These are phyloP conservation scores for Penicillium mononematosum DNA, from an alignment of 495 filamentous ascomycete species.

Conservation along the genomic window DNA sequence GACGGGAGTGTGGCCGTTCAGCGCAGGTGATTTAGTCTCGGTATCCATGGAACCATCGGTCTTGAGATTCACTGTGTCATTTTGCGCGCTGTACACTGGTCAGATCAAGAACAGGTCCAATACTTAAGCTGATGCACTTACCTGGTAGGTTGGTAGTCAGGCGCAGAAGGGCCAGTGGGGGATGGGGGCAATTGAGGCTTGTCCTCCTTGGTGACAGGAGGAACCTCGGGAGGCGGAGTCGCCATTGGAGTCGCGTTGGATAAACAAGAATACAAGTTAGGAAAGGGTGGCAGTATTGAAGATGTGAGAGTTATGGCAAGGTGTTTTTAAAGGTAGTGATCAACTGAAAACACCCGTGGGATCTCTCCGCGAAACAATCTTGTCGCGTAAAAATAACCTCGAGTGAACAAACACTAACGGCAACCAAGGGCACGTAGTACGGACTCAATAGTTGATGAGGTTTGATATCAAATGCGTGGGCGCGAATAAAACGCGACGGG, in stretches of 20 bases:
- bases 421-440: slow-evolving; percentile 13
- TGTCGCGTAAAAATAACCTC: slow-evolving; percentile 3
- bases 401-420: slow-evolving; percentile 23
- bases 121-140: slow-evolving; percentile 21
- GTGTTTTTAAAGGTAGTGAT: slow-evolving; percentile 14
- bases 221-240: slow-evolving; percentile 50
- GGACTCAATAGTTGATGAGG: slow-evolving; percentile 4
- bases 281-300: slow-evolving; percentile 19
- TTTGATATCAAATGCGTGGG: slow-evolving; percentile 6
- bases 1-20: slow-evolving; percentile 35
- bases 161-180: slow-evolving; percentile 38
- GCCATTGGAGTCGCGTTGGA: slow-evolving; percentile 38
- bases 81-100: slow-evolving; percentile 1
- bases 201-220: slow-evolving; percentile 43
- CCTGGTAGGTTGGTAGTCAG: slow-evolving; percentile 30
- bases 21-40: slow-evolving; percentile 19
- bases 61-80: slow-evolving; percentile 24
- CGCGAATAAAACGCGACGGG: slow-evolving; percentile 13
- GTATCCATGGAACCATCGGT: slow-evolving; percentile 16
- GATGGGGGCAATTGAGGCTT: slow-evolving; percentile 48
- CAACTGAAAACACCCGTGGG: slow-evolving; percentile 8
- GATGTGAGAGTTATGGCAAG: slow-evolving; percentile 7
- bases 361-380: slow-evolving; percentile 7
- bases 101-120: slow-evolving; percentile 9
- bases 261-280: slow-evolving; percentile 12